Percentiles rank a stretch among this genome's conserved stretches.
Conservation (phyloP, 1,284 basidiomycete species). For the Ganoderma leucocontextum region DNA sequence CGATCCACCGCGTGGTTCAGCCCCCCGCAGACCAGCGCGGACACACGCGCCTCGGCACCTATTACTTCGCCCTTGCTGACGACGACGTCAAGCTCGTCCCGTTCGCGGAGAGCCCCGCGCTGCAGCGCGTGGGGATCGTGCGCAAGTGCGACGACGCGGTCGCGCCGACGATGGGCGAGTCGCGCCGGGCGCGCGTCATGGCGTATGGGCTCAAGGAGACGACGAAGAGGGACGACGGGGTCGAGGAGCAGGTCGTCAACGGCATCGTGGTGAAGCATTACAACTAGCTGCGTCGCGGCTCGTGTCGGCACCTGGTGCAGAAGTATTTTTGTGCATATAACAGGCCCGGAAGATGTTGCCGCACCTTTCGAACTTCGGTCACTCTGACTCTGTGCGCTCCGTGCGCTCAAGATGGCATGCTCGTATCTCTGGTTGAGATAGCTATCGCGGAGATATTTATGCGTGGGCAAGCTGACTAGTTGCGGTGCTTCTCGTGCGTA, state of each 20-base stretch:
- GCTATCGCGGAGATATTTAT: no score
- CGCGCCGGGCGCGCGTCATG: conserved; percentile 45
- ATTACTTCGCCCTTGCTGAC: conserved; percentile 52
- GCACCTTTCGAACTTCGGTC: no score
- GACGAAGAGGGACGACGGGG: conserved; percentile 44
- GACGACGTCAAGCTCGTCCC: conserved; percentile 47
- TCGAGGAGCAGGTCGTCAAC: conserved; percentile 54
- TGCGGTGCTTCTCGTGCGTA: no score
- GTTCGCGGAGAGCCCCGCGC: conserved; percentile 49
- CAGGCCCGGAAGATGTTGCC: no score
- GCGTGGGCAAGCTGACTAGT: no score
- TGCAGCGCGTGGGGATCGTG: conserved; percentile 46
- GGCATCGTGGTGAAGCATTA: conserved; percentile 55
- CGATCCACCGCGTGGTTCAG: conserved; percentile 49
- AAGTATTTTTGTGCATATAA: no score
- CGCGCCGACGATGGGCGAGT: conserved; percentile 47
- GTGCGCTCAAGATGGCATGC: no score
- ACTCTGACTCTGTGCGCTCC: no score
- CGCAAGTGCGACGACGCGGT: conserved; percentile 43
- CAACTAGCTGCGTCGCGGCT: conserved; percentile 39
- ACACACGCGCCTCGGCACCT: conserved; percentile 52
- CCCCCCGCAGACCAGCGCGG: conserved; percentile 52
- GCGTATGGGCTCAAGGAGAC: conserved; percentile 46
- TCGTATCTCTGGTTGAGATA: no score
- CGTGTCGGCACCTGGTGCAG: no score